These are phyloP conservation scores for Asclepias syriaca DNA, from an alignment of 257 asterid species.

Conservation along the genomic window DNA sequence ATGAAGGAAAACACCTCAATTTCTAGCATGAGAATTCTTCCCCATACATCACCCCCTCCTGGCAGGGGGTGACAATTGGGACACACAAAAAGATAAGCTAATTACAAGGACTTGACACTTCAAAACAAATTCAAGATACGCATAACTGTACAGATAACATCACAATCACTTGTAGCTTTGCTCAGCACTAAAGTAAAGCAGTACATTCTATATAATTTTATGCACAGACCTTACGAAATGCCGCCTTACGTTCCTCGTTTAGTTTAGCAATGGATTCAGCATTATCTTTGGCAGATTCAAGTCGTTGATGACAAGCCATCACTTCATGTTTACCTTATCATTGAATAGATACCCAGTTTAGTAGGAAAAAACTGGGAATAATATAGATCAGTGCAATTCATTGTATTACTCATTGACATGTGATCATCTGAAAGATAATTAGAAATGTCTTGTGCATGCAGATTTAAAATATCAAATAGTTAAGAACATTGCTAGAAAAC, in stretches of 20 bases:
- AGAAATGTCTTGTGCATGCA: background rate
- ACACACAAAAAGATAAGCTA: background rate
- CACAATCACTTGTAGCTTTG: background rate
- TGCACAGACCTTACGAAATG: constrained; percentile 69
- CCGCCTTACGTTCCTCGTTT: constrained; percentile 61
- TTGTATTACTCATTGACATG: constrained; percentile 5
- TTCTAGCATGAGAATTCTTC: background rate
- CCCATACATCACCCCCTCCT: background rate
- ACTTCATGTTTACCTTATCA: constrained; percentile 46
- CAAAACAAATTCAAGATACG: background rate
- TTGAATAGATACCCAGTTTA: constrained; percentile 11
- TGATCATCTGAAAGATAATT: background rate
- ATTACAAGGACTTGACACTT: background rate
- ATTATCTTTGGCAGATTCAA: constrained; percentile 48
- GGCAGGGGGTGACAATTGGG: background rate
- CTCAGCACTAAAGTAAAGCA: background rate
- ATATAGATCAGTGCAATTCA: background rate
- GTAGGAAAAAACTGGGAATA: constrained; percentile 4
- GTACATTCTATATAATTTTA: constrained; percentile 2
- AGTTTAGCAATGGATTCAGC: constrained; percentile 71
- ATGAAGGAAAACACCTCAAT: background rate
- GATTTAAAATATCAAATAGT: background rate
- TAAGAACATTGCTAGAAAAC: background rate
- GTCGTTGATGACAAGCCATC: constrained; percentile 36
- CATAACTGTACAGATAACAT: background rate